Base-by-base conservation (phyloP, 441 rosid genomes). In the Gossypium gossypioides region DNA sequence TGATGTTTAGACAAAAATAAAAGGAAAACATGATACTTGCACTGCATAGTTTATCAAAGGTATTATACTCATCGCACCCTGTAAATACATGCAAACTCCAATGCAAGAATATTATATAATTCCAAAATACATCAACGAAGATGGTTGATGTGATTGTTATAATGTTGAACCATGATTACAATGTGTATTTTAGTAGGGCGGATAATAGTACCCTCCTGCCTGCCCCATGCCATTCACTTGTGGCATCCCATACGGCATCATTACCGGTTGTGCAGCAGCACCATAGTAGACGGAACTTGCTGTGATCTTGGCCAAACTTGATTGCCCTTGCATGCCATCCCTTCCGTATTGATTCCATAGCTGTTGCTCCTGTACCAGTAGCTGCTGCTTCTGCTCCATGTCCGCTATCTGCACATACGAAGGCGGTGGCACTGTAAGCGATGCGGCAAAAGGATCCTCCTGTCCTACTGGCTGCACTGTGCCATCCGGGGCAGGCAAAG, bases 321-420 rank as follows among this genome's bases (percentile, higher is more conserved):
- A 46, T 79, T 88, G 89, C 13, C 92, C 89, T 63, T 77, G 92
- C 87, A 85, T 83, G 21, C 89, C 88, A 46, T 81, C 76, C 9
- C 79, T 79, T 42, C 81, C 84, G 65, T 88, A 86, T 25, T 82
- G 89, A 67, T 80, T 80, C 90, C 89, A 88, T 0, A 81, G 51
- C 73, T 75, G 85, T 74, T 84, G 90, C 69, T 88, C 92, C 42
- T 82, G 84, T 69, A 73, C 81, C 0, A 85, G 84, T 19, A 86
- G 60, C 13, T 81, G 87, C 77, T 86, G 90, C 77, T 86, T 88
- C 81, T 24, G 79, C 79, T 84, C 89, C 84, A 86, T 81, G 55
- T 88, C 92, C 0, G 85, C 86, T 69, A 88, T 84, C 81, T 85
- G 91, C 78, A 88, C 91, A 44, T 85, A 88, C 0, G 93, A 77